Evolutionary conservation across 139 green algal genomes (phyloP).

Genomic region (Coelastrella sp.): DNA sequence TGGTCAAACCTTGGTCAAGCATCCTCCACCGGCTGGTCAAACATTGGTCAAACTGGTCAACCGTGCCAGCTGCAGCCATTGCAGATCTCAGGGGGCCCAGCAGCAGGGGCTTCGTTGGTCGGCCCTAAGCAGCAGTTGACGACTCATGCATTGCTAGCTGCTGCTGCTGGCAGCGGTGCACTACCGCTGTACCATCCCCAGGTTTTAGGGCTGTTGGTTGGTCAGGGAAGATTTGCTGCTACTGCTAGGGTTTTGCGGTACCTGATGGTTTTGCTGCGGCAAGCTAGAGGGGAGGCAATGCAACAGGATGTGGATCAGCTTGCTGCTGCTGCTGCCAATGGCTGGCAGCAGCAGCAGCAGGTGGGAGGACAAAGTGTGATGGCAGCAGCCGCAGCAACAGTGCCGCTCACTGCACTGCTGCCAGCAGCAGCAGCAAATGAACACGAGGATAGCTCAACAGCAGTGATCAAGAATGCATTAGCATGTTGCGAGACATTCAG

Average conservation of each 20-base stretch:
- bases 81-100: background rate
- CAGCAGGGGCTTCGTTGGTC: background rate
- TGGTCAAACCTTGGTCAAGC: conserved; percentile 1
- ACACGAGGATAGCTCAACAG: too few relatives aligned
- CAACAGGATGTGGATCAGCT: background rate
- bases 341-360: conserved; percentile 4
- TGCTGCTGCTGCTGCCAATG: background rate
- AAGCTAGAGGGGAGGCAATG: background rate
- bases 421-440: background rate
- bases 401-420: background rate
- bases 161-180: conserved; percentile 39
- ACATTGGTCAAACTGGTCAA: too few relatives aligned
- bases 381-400: conserved; percentile 1
- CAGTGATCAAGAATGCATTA: background rate
- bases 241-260: conserved; percentile 46
- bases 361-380: background rate
- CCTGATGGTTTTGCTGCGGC: conserved; percentile 50
- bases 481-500: background rate
- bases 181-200: conserved; percentile 58
- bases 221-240: conserved; percentile 44
- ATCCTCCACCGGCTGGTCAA: too few relatives aligned
- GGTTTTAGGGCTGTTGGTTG: conserved; percentile 47
- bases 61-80: background rate
- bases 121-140: background rate
- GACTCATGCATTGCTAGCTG: conserved; percentile 30